phyloP scores from a whole-genome alignment of 371 early-diverging fungal species.

The Mucor plumbeus region DNA sequence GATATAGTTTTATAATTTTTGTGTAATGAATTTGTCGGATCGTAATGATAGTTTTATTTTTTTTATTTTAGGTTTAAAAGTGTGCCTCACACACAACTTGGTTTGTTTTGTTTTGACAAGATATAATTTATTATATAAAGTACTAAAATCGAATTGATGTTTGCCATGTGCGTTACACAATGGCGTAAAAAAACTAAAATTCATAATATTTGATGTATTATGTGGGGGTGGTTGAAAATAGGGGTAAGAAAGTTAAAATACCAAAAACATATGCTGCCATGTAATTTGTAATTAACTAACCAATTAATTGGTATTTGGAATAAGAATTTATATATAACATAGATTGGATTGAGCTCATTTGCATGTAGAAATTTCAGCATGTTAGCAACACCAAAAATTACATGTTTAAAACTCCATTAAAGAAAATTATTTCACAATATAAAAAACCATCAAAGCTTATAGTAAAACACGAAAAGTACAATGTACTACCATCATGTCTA shows the following conservation, averaged over 20 bases:
- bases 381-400: background rate
- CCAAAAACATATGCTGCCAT: background rate
- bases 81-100: background rate
- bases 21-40: background rate
- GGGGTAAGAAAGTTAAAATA: background rate
- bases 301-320: background rate
- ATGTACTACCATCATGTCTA: background rate
- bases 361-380: background rate
- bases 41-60: background rate
- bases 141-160: slow-evolving; percentile 3
- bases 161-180: slow-evolving; percentile 20
- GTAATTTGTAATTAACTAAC: background rate
- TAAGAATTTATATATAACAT: background rate
- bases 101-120: slow-evolving; percentile 6
- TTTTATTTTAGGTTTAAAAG: background rate
- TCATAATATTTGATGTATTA: background rate
- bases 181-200: background rate
- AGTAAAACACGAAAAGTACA: background rate
- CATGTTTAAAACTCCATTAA: too few relatives aligned
- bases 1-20: background rate
- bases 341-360: background rate
- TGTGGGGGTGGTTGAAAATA: background rate
- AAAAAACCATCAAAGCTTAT: slow-evolving; percentile 7
- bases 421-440: background rate
- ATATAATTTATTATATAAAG: background rate